These are phyloP conservation scores for Pontederia paniculata DNA, from an alignment of 176 grass and related monocot genomes.

Conservation along the genomic window DNA sequence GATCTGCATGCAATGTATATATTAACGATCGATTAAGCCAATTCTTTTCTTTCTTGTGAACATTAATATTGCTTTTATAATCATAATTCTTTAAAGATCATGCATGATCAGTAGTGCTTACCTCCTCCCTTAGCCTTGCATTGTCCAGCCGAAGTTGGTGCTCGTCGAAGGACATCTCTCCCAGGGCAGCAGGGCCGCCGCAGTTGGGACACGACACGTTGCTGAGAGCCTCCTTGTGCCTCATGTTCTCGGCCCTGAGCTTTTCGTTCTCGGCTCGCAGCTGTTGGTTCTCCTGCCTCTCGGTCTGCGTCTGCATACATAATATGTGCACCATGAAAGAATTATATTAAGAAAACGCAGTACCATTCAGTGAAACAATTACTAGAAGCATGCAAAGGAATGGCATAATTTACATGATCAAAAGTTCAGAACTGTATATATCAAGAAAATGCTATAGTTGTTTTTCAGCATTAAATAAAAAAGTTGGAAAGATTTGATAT, in stretches of 20 bases:
- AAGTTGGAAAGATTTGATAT: no score
- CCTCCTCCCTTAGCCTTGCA: constrained; percentile 57
- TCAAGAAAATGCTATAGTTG: no score
- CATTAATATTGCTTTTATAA: no score
- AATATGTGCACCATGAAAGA: not conserved
- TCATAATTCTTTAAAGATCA: no score
- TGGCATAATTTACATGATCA: no score
- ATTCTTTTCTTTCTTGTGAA: no score
- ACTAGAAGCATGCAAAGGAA: no score
- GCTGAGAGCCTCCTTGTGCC: constrained; percentile 67
- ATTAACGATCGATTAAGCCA: no score
- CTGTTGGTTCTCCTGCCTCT: constrained; percentile 59
- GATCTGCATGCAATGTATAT: not conserved
- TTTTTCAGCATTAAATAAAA: no score
- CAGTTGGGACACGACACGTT: constrained; percentile 77
- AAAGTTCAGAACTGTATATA: no score
- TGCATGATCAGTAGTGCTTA: not conserved
- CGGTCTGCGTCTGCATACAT: constrained; percentile 56
- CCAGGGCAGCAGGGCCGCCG: constrained; percentile 55
- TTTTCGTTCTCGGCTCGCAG: constrained; percentile 79
- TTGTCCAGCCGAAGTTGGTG: constrained; percentile 81
- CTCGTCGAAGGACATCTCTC: constrained; percentile 96
- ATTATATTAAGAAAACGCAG: not conserved
- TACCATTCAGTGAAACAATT: no score
- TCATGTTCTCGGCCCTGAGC: constrained; percentile 61